These are phyloP conservation scores for Barbarea vulgaris DNA, from an alignment of 345 rosid species.

Conservation along the genomic window DNA sequence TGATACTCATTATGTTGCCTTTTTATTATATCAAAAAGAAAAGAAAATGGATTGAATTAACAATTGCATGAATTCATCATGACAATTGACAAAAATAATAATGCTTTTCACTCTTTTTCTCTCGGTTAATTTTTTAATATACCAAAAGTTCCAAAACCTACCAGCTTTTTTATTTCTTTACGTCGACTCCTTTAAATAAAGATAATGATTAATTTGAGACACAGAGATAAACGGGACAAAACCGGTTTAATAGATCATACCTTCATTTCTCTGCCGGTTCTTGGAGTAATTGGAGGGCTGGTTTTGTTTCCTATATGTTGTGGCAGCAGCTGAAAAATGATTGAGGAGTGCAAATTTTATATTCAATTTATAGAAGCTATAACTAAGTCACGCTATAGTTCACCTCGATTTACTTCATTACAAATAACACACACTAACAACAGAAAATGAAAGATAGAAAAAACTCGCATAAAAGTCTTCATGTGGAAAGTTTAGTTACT, in stretches of 20 bases:
- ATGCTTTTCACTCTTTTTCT: conserved; percentile 25
- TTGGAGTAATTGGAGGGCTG: conserved; percentile 69
- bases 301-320: conserved; percentile 44
- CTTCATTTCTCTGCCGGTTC: conserved; percentile 83
- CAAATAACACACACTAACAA: conserved; percentile 7
- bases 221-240: conserved; percentile 9
- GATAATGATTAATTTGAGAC: conserved; percentile 26
- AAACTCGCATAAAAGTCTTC: background rate
- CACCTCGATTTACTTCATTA: background rate
- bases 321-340: conserved; percentile 44
- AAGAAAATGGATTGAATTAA: conserved; percentile 5
- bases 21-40: background rate
- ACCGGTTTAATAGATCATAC: conserved; percentile 42
- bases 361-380: background rate
- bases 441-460: background rate
- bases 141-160: conserved; percentile 21
- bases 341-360: background rate
- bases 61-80: conserved; percentile 27
- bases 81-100: conserved; percentile 18
- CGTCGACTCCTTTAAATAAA: conserved; percentile 22
- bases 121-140: conserved; percentile 11
- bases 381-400: conserved; percentile 9
- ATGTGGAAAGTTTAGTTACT: conserved; percentile 23
- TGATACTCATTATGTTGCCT: background rate
- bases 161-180: conserved; percentile 24